Evolutionary conservation across 1,139 yeast species (phyloP), one percentile per base, ranked within the genome.

Genomic region (Yarrowia galli): DNA sequence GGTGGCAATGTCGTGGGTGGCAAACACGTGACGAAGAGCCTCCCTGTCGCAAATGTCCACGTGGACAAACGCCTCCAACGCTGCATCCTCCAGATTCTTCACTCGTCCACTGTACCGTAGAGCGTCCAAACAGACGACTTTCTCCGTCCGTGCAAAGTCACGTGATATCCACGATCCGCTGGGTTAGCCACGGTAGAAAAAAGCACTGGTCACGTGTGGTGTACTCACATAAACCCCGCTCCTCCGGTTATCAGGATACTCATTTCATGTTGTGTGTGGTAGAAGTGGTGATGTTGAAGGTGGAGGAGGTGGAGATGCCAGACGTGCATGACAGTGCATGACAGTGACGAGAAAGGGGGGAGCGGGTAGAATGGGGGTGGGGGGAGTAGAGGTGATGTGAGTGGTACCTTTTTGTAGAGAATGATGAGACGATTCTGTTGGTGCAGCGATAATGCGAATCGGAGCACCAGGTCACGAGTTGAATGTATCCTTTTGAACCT

Each of bases 201-300:
- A 10, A n/a, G 42, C 18, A 4, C 8, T 16, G 63, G 20, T 1
- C 8, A 10, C 61, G 20, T 15, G 36, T 15, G 13, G 43, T 12
- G 15, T 49, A 70, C 77, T 69, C 69, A 75, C 77, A 86, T 83
- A 72, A 86, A 86, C 1, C 89, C 89, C 8, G 87, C 86, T 1
- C 88, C 89, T 1, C 89, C 89, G 3, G 88, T 82, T 1, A 86
- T 83, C 28, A 85, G 75, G 22, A 85, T 77, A 48, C 70, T 58
- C 64, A 58, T 58, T 58, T 42, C 64, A 58, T 58, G 35, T 22
- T 56, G 48, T 56, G 32, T 15, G 38, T 28, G 28, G 43, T 12
- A 36, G 12, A 10, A 23, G 35, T 38, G 40, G 25, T 3, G n/a
- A 6, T 15, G 18, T 4, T 2, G 16, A 10, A 18, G 25, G 32